A percentile compares a stretch with the other conserved stretches of the same genome.
Evolutionary conservation across 2,329 filamentous ascomycete genomes (phyloP).

Genomic region (Diaporthe sp.): DNA sequence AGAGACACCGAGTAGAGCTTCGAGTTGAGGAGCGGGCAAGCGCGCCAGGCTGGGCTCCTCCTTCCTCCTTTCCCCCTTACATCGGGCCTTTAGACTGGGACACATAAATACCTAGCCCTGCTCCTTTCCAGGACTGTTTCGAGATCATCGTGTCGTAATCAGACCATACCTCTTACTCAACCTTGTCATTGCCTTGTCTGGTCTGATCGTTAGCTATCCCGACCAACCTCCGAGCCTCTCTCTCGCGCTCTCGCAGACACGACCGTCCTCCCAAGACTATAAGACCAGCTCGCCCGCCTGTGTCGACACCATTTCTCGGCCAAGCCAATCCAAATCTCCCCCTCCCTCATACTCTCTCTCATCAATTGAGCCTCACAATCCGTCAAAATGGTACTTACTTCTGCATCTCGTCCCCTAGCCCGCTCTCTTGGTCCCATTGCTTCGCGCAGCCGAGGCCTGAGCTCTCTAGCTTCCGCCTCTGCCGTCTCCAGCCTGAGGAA

Average conservation of each 20-base stretch:
- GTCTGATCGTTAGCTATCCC: conserved; percentile 26
- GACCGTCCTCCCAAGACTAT: conserved; percentile 20
- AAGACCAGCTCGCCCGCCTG: conserved; percentile 20
- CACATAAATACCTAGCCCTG: conserved; percentile 38
- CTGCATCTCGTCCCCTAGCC: conserved; percentile 43
- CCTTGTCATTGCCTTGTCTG: conserved; percentile 12
- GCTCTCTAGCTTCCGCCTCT: conserved; percentile 39
- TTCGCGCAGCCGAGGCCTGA: conserved; percentile 43
- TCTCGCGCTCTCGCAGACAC: not conserved
- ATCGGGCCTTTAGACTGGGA: conserved; percentile 6
- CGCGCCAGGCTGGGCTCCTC: not conserved
- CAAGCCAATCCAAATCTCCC: not conserved
- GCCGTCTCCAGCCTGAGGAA: conserved; percentile 39
- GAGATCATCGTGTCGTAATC: conserved; percentile 13
- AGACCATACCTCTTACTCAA: conserved; percentile 6
- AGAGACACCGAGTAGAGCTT: not conserved
- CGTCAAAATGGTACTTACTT: conserved; percentile 46
- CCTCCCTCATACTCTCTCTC: not conserved
- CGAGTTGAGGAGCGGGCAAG: not conserved
- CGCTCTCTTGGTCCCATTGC: conserved; percentile 43
- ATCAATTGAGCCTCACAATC: conserved; percentile 29
- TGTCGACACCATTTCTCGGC: not conserved
- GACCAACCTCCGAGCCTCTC: conserved; percentile 25
- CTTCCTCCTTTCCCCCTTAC: not conserved
- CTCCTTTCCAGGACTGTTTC: conserved; percentile 14